These are phyloP conservation scores for Globisporangium mamillatum DNA, from an alignment of 352 stramenopile genomes.

Conservation along the genomic window DNA sequence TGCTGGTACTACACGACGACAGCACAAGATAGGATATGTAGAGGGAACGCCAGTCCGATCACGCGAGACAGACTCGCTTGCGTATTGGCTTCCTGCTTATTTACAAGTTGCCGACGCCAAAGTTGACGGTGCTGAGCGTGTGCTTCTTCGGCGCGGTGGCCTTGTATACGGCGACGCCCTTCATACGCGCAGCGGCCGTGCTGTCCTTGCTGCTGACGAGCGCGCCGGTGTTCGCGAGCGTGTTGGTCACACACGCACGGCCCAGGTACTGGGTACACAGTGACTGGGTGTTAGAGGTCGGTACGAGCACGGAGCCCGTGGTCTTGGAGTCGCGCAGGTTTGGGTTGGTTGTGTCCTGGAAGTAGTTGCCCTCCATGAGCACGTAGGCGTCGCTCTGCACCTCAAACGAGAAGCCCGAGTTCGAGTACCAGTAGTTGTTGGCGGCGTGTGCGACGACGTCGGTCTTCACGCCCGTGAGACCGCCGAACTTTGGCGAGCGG, in stretches of 20 bases:
- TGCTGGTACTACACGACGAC: not conserved
- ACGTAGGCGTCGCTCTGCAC: conserved; percentile 13
- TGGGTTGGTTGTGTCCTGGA: conserved; percentile 30
- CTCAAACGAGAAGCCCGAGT: conserved; percentile 25
- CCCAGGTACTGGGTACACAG: conserved; percentile 10
- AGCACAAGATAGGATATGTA: not conserved
- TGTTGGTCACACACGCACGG: conserved; percentile 12
- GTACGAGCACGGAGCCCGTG: conserved; percentile 19
- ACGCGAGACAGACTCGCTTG: not conserved
- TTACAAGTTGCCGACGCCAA: conserved; percentile 10
- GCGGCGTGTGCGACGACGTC: conserved; percentile 22
- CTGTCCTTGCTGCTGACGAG: conserved; percentile 6
- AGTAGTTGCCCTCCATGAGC: conserved; percentile 35
- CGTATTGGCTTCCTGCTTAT: not conserved
- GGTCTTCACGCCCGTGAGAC: conserved; percentile 11
- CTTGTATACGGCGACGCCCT: conserved; percentile 13
- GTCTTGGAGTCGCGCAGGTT: conserved; percentile 6
- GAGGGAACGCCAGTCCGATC: not conserved
- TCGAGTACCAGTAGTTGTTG: conserved; percentile 22
- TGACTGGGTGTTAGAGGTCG: conserved; percentile 8
- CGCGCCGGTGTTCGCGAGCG: conserved; percentile 1
- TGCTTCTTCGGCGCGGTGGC: not conserved
- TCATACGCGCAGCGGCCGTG: conserved; percentile 7
- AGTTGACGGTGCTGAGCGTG: conserved; percentile 5
- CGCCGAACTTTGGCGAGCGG: conserved; percentile 29